phyloP scores from a whole-genome alignment of 2,329 filamentous ascomycete genomes.

The Penicillium sp. region DNA sequence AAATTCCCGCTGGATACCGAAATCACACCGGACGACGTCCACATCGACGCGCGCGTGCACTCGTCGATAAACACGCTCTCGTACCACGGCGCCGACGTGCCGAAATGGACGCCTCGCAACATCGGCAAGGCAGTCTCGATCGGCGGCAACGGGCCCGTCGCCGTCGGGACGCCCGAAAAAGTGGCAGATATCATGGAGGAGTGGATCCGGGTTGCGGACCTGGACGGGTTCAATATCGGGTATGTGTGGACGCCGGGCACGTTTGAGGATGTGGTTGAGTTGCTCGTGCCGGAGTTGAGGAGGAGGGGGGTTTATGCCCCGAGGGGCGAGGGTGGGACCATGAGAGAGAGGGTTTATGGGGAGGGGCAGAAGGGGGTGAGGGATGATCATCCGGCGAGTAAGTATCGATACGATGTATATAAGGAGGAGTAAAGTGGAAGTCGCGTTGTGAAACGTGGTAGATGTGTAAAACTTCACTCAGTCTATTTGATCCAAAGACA shows the following conservation, averaged over 20 bases:
- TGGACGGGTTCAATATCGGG: constrained; percentile 32
- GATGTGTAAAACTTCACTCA: no score
- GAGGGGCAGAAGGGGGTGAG: background rate
- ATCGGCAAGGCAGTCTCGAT: constrained; percentile 32
- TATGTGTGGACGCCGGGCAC: constrained; percentile 28
- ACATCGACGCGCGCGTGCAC: constrained; percentile 20
- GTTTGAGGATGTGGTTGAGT: constrained; percentile 31
- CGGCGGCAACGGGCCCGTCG: constrained; percentile 2
- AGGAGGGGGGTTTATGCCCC: constrained; percentile 29
- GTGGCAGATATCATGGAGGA: constrained; percentile 34
- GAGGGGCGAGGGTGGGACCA: background rate
- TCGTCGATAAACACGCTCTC: constrained; percentile 22
- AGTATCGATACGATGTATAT: constrained; percentile 4
- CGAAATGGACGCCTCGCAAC: constrained; percentile 30
- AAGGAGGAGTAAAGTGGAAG: background rate
- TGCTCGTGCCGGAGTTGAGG: constrained; percentile 28
- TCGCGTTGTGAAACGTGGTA: no score
- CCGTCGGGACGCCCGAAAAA: constrained; percentile 10
- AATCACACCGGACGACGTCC: background rate
- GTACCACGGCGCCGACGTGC: constrained; percentile 5
- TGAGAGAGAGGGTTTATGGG: constrained; percentile 9
- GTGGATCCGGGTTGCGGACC: constrained; percentile 28
- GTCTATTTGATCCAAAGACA: no score
- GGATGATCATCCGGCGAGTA: constrained; percentile 11
- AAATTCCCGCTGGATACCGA: constrained; percentile 24